phyloP scores from a whole-genome alignment of 768 basidiomycete genomes.

The Suillus spraguei region DNA sequence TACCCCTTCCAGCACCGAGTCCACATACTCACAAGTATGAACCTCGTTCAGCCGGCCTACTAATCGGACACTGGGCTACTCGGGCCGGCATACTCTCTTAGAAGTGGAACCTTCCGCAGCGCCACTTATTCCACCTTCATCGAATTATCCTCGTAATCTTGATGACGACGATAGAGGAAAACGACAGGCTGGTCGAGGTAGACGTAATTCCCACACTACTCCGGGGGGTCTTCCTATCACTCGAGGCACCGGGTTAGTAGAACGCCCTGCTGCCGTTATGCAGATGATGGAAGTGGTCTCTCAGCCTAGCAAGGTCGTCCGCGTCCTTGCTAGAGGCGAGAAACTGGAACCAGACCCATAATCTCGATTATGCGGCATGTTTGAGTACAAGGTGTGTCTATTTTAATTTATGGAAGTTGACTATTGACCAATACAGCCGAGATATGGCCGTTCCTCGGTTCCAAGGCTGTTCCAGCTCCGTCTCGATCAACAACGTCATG shows the following conservation, averaged over 20 bases:
- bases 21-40: conserved; percentile 60
- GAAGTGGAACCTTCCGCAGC: conserved; percentile 45
- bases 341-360: conserved; percentile 63
- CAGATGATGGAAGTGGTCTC: conserved; percentile 81
- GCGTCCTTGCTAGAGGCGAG: conserved; percentile 83
- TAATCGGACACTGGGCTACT: conserved; percentile 69
- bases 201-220: conserved; percentile 28
- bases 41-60: conserved; percentile 60
- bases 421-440: conserved; percentile 5
- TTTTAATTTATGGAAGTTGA: not conserved
- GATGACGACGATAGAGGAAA: conserved; percentile 39
- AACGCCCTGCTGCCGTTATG: conserved; percentile 76
- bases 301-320: conserved; percentile 73
- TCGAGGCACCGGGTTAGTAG: conserved; percentile 55
- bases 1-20: conserved; percentile 66
- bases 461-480: conserved; percentile 5
- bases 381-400: conserved; percentile 10
- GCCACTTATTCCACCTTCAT: conserved; percentile 17
- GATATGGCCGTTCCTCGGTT: conserved; percentile 10
- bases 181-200: conserved; percentile 29
- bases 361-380: not conserved
- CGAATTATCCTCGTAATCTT: conserved; percentile 22
- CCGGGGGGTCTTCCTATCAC: conserved; percentile 21
- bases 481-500: conserved; percentile 9
- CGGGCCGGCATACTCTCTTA: conserved; percentile 61